Evolutionary conservation across 2,329 filamentous ascomycete species (phyloP).

Genomic region (Ceratocystis lukuohia): DNA sequence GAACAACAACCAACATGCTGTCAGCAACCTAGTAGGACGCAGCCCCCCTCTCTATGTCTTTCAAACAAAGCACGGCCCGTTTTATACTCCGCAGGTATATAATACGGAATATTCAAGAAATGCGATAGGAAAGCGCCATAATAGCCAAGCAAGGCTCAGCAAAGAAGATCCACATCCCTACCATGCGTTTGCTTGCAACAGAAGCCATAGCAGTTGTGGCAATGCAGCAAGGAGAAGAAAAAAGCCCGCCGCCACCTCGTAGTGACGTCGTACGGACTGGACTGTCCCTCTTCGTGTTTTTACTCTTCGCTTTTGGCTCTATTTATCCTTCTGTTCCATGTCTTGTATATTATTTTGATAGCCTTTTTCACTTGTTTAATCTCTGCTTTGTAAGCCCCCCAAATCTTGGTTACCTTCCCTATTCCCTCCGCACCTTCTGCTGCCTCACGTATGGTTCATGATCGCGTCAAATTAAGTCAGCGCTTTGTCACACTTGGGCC

Average conservation of each 20-base stretch:
- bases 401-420: neutral
- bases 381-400: neutral
- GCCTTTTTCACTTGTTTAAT: neutral
- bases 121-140: too few relatives aligned
- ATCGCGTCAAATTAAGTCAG: neutral
- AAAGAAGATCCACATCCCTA: too few relatives aligned
- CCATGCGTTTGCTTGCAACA: neutral
- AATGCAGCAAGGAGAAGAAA: neutral
- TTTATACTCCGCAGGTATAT: too few relatives aligned
- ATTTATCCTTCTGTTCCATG: neutral
- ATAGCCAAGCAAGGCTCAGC: too few relatives aligned
- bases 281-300: too few relatives aligned
- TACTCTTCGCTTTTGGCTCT: too few relatives aligned
- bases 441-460: neutral
- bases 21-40: too few relatives aligned
- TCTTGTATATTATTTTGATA: neutral
- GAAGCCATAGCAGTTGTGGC: neutral
- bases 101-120: too few relatives aligned
- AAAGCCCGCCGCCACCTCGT: neutral
- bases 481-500: constrained; percentile 5
- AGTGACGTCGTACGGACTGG: neutral
- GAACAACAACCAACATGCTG: too few relatives aligned
- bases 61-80: too few relatives aligned
- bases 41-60: too few relatives aligned
- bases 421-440: neutral